These are phyloP conservation scores for Telopea speciosissima DNA, from an alignment of 177 flowering plant genomes.

Conservation along the genomic window DNA sequence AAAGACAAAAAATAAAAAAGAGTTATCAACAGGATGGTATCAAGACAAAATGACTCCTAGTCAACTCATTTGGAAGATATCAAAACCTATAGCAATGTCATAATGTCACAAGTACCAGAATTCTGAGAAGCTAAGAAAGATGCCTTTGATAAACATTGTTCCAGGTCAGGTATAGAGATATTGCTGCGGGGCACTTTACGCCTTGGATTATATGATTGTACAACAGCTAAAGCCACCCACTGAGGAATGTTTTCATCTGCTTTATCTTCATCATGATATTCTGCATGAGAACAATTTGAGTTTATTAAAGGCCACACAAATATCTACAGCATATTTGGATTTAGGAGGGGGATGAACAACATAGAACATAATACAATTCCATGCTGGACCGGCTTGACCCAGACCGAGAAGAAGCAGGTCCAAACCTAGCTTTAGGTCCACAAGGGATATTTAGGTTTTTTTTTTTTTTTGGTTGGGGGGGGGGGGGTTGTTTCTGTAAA, in stretches of 20 bases:
- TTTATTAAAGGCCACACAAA: not conserved
- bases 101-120: conserved; percentile 45
- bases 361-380: no score
- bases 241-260: conserved; percentile 25
- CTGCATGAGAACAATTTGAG: conserved; percentile 24
- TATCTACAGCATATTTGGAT: not conserved
- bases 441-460: no score
- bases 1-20: not conserved
- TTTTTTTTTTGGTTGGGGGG: no score
- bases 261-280: conserved; percentile 23
- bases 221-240: conserved; percentile 90
- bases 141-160: conserved; percentile 64
- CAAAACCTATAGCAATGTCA: not conserved
- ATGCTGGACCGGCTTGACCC: no score
- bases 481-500: no score
- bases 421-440: no score
- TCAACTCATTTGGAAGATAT: not conserved
- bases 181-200: conserved; percentile 80
- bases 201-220: conserved; percentile 80
- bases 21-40: not conserved
- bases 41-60: not conserved
- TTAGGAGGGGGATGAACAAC: not conserved
- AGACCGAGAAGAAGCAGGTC: no score
- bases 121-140: conserved; percentile 65
- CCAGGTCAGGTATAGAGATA: conserved; percentile 72